These are phyloP conservation scores for Acacia crassicarpa DNA, from an alignment of 306 rosid species.

Conservation along the genomic window DNA sequence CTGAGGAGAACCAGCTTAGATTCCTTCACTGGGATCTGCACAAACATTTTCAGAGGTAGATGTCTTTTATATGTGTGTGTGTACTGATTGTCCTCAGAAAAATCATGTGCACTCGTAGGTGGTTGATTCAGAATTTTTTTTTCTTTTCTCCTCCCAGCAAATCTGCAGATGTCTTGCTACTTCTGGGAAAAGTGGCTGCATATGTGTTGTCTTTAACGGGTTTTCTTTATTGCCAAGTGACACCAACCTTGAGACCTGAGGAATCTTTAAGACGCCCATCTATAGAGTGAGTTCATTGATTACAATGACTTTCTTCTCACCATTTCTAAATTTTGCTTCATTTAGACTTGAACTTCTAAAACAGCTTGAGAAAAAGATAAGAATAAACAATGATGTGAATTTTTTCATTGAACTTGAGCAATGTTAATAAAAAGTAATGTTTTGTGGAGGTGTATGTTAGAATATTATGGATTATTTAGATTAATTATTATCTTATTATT, in stretches of 20 bases:
- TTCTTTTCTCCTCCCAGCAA: slow-evolving; percentile 60
- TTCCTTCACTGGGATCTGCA: slow-evolving; percentile 97
- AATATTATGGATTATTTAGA: too few relatives aligned
- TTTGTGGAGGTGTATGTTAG: neutral
- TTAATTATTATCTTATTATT: too few relatives aligned
- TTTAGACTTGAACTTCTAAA: neutral
- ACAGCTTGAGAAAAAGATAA: slow-evolving; percentile 14
- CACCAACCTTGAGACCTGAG: slow-evolving; percentile 52
- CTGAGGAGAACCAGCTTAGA: slow-evolving; percentile 66
- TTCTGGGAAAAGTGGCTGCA: slow-evolving; percentile 75
- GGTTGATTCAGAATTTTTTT: slow-evolving; percentile 48
- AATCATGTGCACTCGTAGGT: slow-evolving; percentile 9
- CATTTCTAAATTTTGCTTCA: neutral
- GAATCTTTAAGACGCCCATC: slow-evolving; percentile 46
- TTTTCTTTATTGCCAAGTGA: slow-evolving; percentile 75
- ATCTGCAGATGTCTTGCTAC: slow-evolving; percentile 69
- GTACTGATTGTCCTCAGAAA: slow-evolving; percentile 2
- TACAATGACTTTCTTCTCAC: slow-evolving; percentile 8
- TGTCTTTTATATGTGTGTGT: neutral
- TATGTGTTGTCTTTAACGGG: slow-evolving; percentile 73
- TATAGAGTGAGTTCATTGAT: slow-evolving; percentile 60
- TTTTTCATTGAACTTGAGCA: neutral
- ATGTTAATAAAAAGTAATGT: slow-evolving; percentile 16
- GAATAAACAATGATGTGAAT: neutral
- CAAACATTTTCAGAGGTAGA: slow-evolving; percentile 60